Conservation (phyloP, 108 stramenopile species). For the Pseudonitzschia delicatissima region DNA sequence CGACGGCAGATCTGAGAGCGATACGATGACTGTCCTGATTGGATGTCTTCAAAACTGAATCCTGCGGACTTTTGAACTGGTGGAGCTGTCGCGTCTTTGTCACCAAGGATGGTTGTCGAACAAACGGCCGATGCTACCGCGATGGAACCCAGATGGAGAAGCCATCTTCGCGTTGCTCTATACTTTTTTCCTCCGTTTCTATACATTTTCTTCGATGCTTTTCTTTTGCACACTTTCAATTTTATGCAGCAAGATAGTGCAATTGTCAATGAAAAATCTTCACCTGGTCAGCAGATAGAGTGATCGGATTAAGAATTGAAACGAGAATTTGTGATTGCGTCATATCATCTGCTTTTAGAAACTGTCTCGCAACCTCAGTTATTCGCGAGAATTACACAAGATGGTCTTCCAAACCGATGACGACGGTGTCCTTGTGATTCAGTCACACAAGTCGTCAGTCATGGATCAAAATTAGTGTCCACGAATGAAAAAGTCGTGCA, state of each 20-base stretch:
- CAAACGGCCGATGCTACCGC: constrained; percentile 5
- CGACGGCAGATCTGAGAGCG: not conserved
- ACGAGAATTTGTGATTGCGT: no score
- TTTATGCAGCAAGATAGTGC: no score
- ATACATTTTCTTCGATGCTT: no score
- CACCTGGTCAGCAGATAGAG: no score
- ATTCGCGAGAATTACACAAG: no score
- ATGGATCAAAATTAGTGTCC: not conserved
- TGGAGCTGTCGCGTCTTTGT: not conserved
- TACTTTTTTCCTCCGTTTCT: not conserved
- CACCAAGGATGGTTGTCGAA: not conserved
- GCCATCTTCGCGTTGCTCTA: not conserved
- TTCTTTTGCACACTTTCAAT: no score
- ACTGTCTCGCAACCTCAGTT: no score
- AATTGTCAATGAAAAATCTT: no score
- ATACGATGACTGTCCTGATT: not conserved
- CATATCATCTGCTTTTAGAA: no score
- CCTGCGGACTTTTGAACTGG: not conserved
- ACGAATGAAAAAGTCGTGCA: no score
- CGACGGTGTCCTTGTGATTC: not conserved
- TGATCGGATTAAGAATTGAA: no score
- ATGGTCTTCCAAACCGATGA: no score
- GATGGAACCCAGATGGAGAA: not conserved
- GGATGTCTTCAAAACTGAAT: not conserved
- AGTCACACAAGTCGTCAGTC: constrained; percentile 1